Evolutionary conservation across 2,329 filamentous ascomycete genomes (phyloP).

Genomic region (Truncatella angustata): DNA sequence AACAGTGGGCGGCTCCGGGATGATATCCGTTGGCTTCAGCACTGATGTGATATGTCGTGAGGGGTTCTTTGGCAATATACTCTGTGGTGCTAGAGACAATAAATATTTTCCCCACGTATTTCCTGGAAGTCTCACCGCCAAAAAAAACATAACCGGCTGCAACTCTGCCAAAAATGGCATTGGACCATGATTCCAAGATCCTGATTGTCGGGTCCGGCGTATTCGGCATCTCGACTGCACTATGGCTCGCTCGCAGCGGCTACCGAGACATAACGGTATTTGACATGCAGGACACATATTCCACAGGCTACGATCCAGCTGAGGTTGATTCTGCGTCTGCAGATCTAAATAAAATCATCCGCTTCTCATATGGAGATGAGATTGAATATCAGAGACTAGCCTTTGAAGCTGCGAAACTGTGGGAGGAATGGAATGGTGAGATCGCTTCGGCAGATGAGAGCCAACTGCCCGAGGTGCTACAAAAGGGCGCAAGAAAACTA

Average conservation of each 20-base stretch:
- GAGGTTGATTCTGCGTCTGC: constrained; percentile 34
- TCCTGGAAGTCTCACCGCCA: neutral
- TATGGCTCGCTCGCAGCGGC: constrained; percentile 41
- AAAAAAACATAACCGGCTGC: no score
- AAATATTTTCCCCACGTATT: neutral
- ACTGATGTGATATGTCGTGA: neutral
- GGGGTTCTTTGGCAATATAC: neutral
- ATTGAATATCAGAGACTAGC: constrained; percentile 45
- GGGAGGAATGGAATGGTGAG: constrained; percentile 44
- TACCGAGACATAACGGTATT: constrained; percentile 47
- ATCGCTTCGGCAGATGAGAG: constrained; percentile 23
- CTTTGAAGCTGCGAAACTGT: constrained; percentile 37
- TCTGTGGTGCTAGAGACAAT: no score
- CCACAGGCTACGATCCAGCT: constrained; percentile 37
- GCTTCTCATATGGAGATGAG: constrained; percentile 39
- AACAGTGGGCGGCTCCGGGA: no score
- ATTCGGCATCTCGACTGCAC: constrained; percentile 39
- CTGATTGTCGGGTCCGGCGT: constrained; percentile 40
- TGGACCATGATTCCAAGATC: constrained; percentile 23
- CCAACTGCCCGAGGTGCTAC: constrained; percentile 35
- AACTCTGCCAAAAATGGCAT: neutral
- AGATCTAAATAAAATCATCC: constrained; percentile 44
- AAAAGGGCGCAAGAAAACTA: constrained; percentile 12
- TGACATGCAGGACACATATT: constrained; percentile 43
- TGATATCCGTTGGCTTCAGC: no score